Base-by-base conservation (phyloP, 2,329 filamentous ascomycete species). In the Apiospora kogelbergensis region DNA sequence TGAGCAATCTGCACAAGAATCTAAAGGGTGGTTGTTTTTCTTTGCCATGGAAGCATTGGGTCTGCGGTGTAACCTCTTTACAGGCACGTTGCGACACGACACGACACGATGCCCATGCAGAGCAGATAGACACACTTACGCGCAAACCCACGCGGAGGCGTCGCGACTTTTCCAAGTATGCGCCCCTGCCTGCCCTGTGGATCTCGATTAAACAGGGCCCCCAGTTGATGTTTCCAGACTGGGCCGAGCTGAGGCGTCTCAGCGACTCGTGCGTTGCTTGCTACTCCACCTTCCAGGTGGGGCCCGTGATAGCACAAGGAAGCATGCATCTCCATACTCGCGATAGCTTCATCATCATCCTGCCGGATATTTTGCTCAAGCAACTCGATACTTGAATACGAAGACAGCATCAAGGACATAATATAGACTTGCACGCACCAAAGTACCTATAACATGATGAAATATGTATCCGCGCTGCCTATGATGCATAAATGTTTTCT, bases 211-310 rank as follows among this genome's bases (percentile, higher is more conserved):
- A 60, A 60, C 53, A 60, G 53, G 30, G 20, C 30, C 53, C 26
- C 26, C 53, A 60, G 53, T 60, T 60, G 53, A 20, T 60, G 53
- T 60, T 60, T 60, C 53, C 53, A 60, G 53, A 60, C 53, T 37
- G 30, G 53, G 30, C 30, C 11, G 53, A 60, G 53, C 53, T 60
- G 53, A 60, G 53, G 53, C 53, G 53, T 60, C 26, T 10, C 30
- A 60, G 20, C 53, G 26, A 60, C 53, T 60, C 53, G 53, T 37
- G 30, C 53, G 20, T 37, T 20, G 53, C 4, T 11, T 33, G 9
- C 17, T 13, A n/a, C 53, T 22, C 53, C 53, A 60, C 30, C 30
- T 1, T 11, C 9, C 0, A 3, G 9, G 30, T 37, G 53, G 53
- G 53, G 30, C 26, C 26, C 3, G 20, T n/a, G 13, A 3, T 53